Base-by-base conservation (phyloP, 345 rosid genomes). In the Boechera divaricarpa region DNA sequence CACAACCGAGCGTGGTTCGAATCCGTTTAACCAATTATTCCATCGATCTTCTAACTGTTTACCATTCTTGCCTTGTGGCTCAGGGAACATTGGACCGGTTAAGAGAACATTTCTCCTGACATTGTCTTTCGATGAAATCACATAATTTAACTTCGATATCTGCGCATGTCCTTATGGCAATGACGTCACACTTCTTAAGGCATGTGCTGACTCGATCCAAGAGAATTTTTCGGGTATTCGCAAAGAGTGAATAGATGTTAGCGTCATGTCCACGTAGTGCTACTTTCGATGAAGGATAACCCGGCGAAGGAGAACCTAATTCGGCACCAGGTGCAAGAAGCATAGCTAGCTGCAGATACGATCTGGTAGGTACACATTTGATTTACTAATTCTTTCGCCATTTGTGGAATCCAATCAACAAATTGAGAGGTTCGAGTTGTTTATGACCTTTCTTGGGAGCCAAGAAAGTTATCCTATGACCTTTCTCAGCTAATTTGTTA, bases 401-500 rank as follows among this genome's bases (percentile, higher is more conserved):
- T n/a, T 3, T 53, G 6, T 3, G 69, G 82, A 53, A 82, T 16
- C 77, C 75, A 81, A 1, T 59, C 0, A 33, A 51, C 69, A 45
- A 72, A 47, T 85, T 88, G 36, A 77, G 63, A 28, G 49, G 63
- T 48, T 82, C 56, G 13, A 88, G 36, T 5, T 81, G 72, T 2
- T 33, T 32, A 7, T 47, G 62, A 56, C 80, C 74, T 54, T 78
- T 82, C 26, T n/a, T 61, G 45, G 93, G 93, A 9, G 78, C 15
- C 38, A 84, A 55, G 49, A 79, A 79, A 12, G 86, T 84, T 69
- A 85, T 52, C 35, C 4, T 44, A 13, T 73, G 65, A 69, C 90
- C 86, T 55, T 55, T 81, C 60, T 78, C 55, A 5, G 87, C 87
- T 1, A 87, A 69, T 60, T 83, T 78, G 79, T 85, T 85, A 0